Evolutionary conservation across 345 rosid genomes (phyloP).

Genomic region (Nasturtium officinale): DNA sequence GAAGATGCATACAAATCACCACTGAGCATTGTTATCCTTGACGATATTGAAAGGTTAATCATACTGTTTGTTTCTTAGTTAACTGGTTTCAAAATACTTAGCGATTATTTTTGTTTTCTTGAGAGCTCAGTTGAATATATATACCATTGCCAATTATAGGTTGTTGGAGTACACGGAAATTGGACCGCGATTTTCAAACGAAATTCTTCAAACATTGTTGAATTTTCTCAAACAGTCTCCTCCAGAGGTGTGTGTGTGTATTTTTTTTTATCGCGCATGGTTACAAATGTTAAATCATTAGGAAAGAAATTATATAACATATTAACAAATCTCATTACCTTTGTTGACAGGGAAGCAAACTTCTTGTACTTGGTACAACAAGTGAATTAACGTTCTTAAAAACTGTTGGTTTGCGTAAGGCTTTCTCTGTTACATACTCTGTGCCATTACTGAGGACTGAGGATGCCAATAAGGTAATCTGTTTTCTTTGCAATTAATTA

Average conservation of each 20-base stretch:
- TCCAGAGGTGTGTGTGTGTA: constrained; percentile 55
- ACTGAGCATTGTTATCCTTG: constrained; percentile 78
- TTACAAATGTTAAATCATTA: no score
- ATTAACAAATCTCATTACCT: no score
- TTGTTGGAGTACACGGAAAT: constrained; percentile 78
- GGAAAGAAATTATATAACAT: no score
- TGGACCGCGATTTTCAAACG: constrained; percentile 86
- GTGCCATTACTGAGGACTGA: constrained; percentile 63
- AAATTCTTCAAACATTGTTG: constrained; percentile 68
- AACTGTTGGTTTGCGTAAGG: constrained; percentile 59
- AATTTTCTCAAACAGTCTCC: constrained; percentile 72
- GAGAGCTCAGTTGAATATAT: not conserved
- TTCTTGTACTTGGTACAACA: constrained; percentile 80
- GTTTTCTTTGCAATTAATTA: not conserved
- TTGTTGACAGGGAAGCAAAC: constrained; percentile 67
- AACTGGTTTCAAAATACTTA: not conserved
- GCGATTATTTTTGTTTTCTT: not conserved
- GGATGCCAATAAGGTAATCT: constrained; percentile 72
- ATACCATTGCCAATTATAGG: constrained; percentile 52
- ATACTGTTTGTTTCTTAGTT: not conserved
- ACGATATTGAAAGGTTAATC: constrained; percentile 75
- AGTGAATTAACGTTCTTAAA: constrained; percentile 75
- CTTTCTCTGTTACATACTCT: constrained; percentile 63
- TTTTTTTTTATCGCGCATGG: no score
- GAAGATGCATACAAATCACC: constrained; percentile 96